phyloP scores from a whole-genome alignment of 208 protist species.

The Wallacemonas sp. region DNA sequence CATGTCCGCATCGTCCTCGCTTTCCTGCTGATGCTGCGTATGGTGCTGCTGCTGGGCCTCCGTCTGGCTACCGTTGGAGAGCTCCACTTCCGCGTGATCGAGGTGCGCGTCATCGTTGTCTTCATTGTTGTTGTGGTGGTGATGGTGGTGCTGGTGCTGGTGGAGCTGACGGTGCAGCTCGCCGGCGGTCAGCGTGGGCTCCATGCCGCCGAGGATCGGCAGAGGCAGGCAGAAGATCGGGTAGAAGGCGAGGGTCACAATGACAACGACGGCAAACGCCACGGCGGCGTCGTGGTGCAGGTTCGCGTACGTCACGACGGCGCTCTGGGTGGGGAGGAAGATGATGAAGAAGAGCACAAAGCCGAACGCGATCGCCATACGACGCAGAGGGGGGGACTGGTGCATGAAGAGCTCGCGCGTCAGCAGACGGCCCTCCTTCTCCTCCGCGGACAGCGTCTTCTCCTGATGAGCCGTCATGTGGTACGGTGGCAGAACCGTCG shows the following conservation, averaged over 20 bases:
- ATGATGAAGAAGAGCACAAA: slow-evolving; percentile 36
- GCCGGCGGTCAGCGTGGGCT: background rate
- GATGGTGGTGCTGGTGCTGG: slow-evolving; percentile 1
- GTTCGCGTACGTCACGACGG: slow-evolving; percentile 31
- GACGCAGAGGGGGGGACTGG: slow-evolving; percentile 28
- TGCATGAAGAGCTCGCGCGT: slow-evolving; percentile 27
- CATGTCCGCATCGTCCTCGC: slow-evolving; percentile 15
- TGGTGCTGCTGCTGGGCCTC: no score
- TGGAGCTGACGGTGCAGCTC: slow-evolving; percentile 1
- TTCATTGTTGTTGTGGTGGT: background rate
- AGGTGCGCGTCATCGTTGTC: no score
- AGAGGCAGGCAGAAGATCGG: slow-evolving; percentile 30
- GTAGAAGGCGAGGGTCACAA: slow-evolving; percentile 17
- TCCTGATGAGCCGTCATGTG: slow-evolving; percentile 29
- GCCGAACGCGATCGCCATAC: slow-evolving; percentile 29
- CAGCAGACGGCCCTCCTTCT: slow-evolving; percentile 22
- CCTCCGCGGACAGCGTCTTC: slow-evolving; percentile 22
- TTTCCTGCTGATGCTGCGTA: background rate
- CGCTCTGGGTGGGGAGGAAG: slow-evolving; percentile 39
- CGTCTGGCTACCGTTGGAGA: no score
- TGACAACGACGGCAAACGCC: slow-evolving; percentile 30
- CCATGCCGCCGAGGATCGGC: slow-evolving; percentile 18
- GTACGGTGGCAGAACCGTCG: slow-evolving; percentile 40
- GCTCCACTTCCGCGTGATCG: slow-evolving; percentile 2
- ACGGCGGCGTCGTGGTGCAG: slow-evolving; percentile 19